Evolutionary conservation across 139 green algal genomes (phyloP), one percentile per base, ranked within the genome.

Genomic region (Desmodesmus armatus): DNA sequence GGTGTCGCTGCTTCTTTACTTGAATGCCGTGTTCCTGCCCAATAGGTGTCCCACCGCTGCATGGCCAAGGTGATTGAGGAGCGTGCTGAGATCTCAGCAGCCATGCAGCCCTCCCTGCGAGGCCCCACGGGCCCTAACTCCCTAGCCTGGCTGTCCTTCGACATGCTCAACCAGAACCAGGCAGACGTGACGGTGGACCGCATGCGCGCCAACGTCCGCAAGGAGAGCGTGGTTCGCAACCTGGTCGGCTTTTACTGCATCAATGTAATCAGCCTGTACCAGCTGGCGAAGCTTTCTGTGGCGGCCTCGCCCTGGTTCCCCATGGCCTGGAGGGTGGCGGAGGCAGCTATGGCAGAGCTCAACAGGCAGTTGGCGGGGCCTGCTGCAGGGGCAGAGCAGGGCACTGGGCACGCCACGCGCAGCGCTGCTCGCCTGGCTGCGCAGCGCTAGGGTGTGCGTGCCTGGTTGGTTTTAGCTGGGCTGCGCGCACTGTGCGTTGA

Each of bases 231-330:
- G 2, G 80, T 86, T 66, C 80, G 80, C 33, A 86, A 86, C 67
- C 80, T 86, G 80, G 67, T 86, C 0, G 80, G 80, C 47, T 86
- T 86, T 31, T 79, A 86, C 80, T 71, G 67, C 67, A 86, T 86
- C 80, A 86, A 79, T 43, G 80, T 86, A 49, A 60, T 86, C 29
- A 73, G 63, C 11, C 13, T 63, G 31, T 70, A 44, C 4, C 67
- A 86, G 66, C 47, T 86, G 35, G 80, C 80, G 0, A 37, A 47
- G 35, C 15, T 79, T 9, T 41, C 33, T 6, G 25, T 86, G 29
- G 43, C 49, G 4, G 70, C 25, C 23, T 53, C 27, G 17, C 80
- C 80, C 0, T 86, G 47, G 49, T 86, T 86, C 49, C 60, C 47
- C 67, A 79, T 73, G 44, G 80, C 80, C 13, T 78, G 67, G 67